Evolutionary conservation across 2,329 filamentous ascomycete species (phyloP), one percentile per base, ranked within the genome.

Genomic region (Claviceps pazoutovae): DNA sequence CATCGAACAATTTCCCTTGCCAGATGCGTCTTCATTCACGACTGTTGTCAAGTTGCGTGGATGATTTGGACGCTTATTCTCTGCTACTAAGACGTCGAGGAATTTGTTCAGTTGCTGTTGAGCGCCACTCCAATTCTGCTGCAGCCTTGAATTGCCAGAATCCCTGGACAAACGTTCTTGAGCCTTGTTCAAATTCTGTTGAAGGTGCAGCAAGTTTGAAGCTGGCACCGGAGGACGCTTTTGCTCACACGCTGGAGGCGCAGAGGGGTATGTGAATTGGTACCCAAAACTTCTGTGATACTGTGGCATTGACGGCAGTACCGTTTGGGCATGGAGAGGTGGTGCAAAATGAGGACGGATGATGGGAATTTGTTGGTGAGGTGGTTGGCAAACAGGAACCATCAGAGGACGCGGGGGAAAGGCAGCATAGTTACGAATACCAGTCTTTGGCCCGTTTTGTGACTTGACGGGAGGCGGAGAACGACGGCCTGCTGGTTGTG

Each of bases 21-120:
- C 4, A 46, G 30, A 11, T 8, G 11, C 7, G 19, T 44, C 34
- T 38, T 50, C 4, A 13, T 11, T 21, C 11, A 16, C 53, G 1
- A 6, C 13, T 9, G 51, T 50, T 30, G 13, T 37, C 4, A 36
- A 37, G 7, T 5, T 11, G 13, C 26, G 17, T 8, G 8, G 2
- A 5, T 8, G 8, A 16, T 11, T 19, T 46, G 14, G 19, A 26
- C 36, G 11, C 17, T 51, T 30, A 30, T 30, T 52, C 5, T 21
- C 23, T 21, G 46, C 38, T 17, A 52, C 50, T 1, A 50, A 34
- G 14, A 23, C 14, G 43, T 67, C 62, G 23, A 68, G 34, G 4
- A 58, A 58, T 19, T 49, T 43, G 44, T 67, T 66, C 23, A 68
- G 58, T 44, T 58, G 53, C 39, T 59, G 50, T 48, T 67, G 66